Evolutionary conservation across 208 protist genomes (phyloP).

Genomic region (Phytomonas serpens): DNA sequence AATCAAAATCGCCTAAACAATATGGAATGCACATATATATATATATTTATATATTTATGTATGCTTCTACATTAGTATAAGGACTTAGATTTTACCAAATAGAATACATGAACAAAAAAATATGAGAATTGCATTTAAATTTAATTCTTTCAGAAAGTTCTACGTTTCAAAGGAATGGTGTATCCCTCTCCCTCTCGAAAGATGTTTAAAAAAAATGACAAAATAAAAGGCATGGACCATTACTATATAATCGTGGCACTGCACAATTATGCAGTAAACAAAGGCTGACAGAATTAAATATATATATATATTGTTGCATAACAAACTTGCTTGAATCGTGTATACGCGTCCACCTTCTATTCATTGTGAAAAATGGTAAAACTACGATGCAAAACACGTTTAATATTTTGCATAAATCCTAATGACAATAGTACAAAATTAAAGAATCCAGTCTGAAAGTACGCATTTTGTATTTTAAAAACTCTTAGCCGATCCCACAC

Average conservation of each 20-base stretch:
- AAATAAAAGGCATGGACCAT: neutral
- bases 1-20: neutral
- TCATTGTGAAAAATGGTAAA: neutral
- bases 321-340: neutral
- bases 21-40: conserved; percentile 9
- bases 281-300: neutral
- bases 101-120: conserved; percentile 1
- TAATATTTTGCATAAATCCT: neutral
- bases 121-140: neutral
- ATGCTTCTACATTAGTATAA: conserved; percentile 9
- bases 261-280: neutral
- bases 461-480: neutral
- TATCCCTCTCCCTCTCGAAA: neutral
- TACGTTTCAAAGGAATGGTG: conserved; percentile 9
- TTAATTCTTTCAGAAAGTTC: neutral
- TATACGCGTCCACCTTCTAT: neutral
- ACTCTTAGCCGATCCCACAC: neutral
- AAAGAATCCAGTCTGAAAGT: neutral
- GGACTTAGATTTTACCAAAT: conserved; percentile 7
- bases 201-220: neutral
- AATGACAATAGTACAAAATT: neutral
- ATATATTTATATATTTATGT: conserved; percentile 13
- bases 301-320: neutral
- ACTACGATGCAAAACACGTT: neutral
- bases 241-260: neutral